Base-by-base conservation (phyloP, 345 rosid species). In the Gossypioides kirkii region DNA sequence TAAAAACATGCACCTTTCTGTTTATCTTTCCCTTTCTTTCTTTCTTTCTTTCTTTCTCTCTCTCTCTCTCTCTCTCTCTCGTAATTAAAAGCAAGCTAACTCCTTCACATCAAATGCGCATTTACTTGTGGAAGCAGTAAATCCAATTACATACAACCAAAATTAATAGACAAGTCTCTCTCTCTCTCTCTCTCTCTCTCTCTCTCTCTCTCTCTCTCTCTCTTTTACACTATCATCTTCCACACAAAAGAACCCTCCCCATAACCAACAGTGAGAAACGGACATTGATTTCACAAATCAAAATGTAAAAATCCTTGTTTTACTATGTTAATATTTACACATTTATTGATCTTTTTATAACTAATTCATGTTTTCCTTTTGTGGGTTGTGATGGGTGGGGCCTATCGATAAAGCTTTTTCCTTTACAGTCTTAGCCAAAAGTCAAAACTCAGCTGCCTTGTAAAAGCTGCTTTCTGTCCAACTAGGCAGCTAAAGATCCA, bases 211-310 rank as follows among this genome's bases (percentile, higher is more conserved):
- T n/a, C n/a, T 62, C 22, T 78, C 67, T 73, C 56, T 47, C 38
- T 73, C 82, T 53, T 52, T 81, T 70, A 69, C 74, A 53, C 76
- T 67, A 71, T 72, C 72, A 65, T 69, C 79, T 56, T 71, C 55
- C 80, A 25, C 72, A 54, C 52, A 58, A 58, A 10, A 56, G 12
- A 25, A 12, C 42, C 71, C 73, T 73, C 61, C 63, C 7, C 7
- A 32, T 25, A 64, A 72, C 77, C 80, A 80, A 83, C 76, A 81
- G 84, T 84, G 79, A 76, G 82, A 32, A 83, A 79, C 78, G 78
- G 85, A 80, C 86, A 82, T 90, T 87, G 93, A 90, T 87, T 87
- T 87, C 9, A 72, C 70, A 77, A 79, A 72, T 58, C 78, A 63
- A 61, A 36, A 76, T 6, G 3, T 32, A 69, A 59, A 60, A 59